Evolutionary conservation across 208 protist genomes (phyloP).

Genomic region (Porcisia deanei): DNA sequence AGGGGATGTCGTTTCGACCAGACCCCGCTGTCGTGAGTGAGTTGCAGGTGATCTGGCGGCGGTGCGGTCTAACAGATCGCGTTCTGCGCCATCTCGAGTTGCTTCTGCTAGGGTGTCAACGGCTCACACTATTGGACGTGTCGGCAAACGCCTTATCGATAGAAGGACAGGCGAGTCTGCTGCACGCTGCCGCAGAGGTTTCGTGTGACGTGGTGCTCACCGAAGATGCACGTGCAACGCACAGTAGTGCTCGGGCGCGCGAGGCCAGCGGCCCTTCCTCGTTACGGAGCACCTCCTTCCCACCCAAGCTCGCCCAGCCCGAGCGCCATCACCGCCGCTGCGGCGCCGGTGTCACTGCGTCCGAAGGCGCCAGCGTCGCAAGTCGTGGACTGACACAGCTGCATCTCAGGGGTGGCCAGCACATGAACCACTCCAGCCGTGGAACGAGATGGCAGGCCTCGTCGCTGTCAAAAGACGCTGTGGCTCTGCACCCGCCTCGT

Average conservation of each 20-base stretch:
- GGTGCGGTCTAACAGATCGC: slow-evolving; percentile 55
- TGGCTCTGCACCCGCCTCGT: neutral
- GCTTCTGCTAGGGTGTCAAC: slow-evolving; percentile 42
- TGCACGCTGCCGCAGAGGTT: slow-evolving; percentile 23
- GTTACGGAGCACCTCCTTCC: neutral
- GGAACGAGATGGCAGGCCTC: neutral
- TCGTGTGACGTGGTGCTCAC: slow-evolving; percentile 33
- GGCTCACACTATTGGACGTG: slow-evolving; percentile 43
- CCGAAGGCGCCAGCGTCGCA: neutral
- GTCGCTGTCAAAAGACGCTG: neutral
- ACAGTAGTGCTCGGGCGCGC: slow-evolving; percentile 3
- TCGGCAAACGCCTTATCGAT: slow-evolving; percentile 37
- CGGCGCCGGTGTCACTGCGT: neutral
- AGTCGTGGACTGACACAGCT: neutral
- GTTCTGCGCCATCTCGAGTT: slow-evolving; percentile 48
- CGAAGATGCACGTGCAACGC: slow-evolving; percentile 7
- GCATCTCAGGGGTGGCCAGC: too few relatives aligned
- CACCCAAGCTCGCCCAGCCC: neutral
- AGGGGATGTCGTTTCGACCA: slow-evolving; percentile 7
- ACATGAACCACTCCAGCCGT: neutral
- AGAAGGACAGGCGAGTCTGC: slow-evolving; percentile 22
- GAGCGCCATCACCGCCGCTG: neutral
- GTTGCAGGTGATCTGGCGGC: slow-evolving; percentile 42
- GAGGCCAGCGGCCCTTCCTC: slow-evolving; percentile 9
- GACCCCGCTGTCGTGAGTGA: slow-evolving; percentile 13